phyloP scores from a whole-genome alignment of 768 basidiomycete genomes.

The Panellus pusillus region DNA sequence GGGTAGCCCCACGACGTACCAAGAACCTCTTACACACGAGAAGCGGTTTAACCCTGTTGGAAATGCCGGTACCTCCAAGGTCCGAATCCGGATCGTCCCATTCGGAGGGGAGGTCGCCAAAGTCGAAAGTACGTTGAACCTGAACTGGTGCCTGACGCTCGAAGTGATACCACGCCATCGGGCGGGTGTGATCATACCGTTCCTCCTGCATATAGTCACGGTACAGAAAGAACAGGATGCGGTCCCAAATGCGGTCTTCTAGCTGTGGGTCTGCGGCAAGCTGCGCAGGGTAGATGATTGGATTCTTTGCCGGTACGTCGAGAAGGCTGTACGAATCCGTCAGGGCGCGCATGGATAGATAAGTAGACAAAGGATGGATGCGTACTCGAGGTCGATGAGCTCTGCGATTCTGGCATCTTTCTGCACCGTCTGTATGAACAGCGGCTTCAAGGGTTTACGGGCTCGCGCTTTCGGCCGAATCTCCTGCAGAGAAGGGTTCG shows the following conservation, averaged over 20 bases:
- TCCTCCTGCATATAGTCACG: too few species aligned
- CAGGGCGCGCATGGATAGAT: too few species aligned
- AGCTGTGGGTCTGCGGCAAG: background rate
- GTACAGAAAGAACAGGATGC: background rate
- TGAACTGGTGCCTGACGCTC: background rate
- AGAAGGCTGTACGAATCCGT: background rate
- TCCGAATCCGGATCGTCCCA: too few species aligned
- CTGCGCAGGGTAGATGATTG: background rate
- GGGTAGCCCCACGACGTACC: background rate
- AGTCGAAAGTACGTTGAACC: background rate
- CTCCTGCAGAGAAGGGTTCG: background rate
- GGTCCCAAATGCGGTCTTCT: slow-evolving; percentile 8
- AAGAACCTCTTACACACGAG: slow-evolving; percentile 6
- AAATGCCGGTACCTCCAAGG: too few species aligned
- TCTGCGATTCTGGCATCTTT: background rate
- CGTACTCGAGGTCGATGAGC: too few species aligned
- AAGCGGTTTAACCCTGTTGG: background rate
- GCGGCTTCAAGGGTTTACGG: too few species aligned
- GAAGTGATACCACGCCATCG: too few species aligned
- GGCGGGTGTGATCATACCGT: too few species aligned
- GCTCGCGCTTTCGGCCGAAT: background rate
- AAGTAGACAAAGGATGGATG: too few species aligned
- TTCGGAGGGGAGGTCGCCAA: background rate
- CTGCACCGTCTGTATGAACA: background rate
- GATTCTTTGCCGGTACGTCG: background rate